These are phyloP conservation scores for Marchantia polymorpha DNA, from an alignment of 225 moss, liverwort and hornwort species.

Conservation along the genomic window DNA sequence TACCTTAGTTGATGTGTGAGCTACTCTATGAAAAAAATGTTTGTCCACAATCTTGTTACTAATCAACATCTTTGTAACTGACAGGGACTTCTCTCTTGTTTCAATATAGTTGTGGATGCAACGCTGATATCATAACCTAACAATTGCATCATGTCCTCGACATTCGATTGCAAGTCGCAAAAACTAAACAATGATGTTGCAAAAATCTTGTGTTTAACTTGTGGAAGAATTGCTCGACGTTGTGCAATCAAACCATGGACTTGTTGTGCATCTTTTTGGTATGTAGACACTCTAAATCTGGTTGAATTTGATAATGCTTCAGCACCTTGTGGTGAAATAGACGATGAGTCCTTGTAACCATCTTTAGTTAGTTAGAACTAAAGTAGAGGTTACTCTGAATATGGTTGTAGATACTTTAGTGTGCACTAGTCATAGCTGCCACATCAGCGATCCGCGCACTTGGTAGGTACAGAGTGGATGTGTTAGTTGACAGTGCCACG, in stretches of 20 bases:
- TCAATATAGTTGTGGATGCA: background rate
- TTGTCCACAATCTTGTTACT: background rate
- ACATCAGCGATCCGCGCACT: too few species aligned
- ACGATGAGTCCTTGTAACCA: background rate
- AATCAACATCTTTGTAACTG: background rate
- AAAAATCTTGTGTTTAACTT: background rate
- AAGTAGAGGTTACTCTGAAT: too few species aligned
- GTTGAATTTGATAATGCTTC: background rate
- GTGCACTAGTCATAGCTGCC: too few species aligned
- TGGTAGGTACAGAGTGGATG: too few species aligned
- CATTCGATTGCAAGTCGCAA: too few species aligned
- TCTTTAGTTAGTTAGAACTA: too few species aligned
- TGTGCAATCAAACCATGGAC: background rate
- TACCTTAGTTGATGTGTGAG: background rate
- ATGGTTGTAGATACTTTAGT: too few species aligned
- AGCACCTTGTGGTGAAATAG: background rate
- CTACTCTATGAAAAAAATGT: constrained; percentile 2
- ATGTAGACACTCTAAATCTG: background rate
- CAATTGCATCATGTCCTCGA: background rate
- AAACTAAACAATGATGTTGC: background rate
- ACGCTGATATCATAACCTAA: background rate
- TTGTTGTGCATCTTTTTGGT: background rate
- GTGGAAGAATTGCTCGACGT: background rate
- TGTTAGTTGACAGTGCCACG: too few species aligned
- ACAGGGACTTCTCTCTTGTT: background rate